Conservation (phyloP, 1,284 basidiomycete species). For the Ustilago hordei region DNA sequence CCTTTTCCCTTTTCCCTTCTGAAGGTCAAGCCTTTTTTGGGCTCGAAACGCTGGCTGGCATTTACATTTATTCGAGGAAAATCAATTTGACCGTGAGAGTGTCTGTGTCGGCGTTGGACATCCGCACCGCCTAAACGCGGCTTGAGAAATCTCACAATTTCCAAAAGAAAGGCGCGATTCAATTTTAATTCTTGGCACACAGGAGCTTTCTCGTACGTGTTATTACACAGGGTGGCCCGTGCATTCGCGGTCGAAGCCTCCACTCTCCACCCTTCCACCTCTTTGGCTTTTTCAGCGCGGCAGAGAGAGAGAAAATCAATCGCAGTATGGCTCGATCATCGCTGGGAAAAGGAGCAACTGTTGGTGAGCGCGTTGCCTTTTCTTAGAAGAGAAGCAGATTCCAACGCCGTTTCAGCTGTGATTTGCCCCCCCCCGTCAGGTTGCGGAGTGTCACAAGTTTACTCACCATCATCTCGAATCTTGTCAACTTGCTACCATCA, state of each 20-base stretch:
- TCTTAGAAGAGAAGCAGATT: not conserved
- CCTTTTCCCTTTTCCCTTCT: not conserved
- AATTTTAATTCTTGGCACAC: not conserved
- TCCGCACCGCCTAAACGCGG: not conserved
- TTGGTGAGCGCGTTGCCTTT: not conserved
- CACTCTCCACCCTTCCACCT: constrained; percentile 25
- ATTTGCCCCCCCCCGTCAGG: not conserved
- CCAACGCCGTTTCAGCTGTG: not conserved
- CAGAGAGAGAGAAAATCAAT: not conserved
- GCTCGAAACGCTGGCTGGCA: constrained; percentile 1
- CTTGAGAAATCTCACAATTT: not conserved
- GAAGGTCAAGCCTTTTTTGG: not conserved
- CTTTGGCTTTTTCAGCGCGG: not conserved
- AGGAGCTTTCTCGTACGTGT: constrained; percentile 1
- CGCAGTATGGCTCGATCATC: not conserved
- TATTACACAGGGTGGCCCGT: constrained; percentile 20
- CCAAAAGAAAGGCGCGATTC: not conserved
- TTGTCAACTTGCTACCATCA: constrained; percentile 8
- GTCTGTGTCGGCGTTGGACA: not conserved
- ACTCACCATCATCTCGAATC: constrained; percentile 1
- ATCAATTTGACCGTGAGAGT: not conserved
- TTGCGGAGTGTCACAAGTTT: not conserved
- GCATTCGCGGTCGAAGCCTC: constrained; percentile 28
- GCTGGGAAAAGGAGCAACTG: not conserved
- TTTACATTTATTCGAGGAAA: not conserved